These are phyloP conservation scores for Pleurozium schreberi DNA, from an alignment of 225 moss, liverwort and hornwort genomes.

Conservation along the genomic window DNA sequence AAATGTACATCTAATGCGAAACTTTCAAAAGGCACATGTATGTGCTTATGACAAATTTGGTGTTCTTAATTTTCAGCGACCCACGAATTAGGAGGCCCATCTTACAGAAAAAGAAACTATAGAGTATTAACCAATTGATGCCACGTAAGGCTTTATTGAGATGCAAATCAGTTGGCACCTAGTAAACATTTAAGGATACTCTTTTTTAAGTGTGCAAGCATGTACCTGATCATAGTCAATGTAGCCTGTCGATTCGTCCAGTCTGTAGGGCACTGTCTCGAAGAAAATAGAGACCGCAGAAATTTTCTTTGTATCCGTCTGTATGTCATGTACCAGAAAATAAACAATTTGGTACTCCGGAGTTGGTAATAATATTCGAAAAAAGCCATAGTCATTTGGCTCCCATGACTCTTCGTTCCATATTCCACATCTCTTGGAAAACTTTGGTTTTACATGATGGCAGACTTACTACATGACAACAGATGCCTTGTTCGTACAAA, in stretches of 20 bases:
- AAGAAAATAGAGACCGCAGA: conserved; percentile 95
- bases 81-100: neutral
- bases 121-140: neutral
- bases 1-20: neutral
- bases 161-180: neutral
- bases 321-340: neutral
- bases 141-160: neutral
- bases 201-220: neutral
- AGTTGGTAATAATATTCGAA: neutral
- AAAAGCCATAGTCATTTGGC: too few relatives aligned
- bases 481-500: neutral
- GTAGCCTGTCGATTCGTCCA: conserved; percentile 76
- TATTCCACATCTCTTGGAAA: neutral
- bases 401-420: neutral
- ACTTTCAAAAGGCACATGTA: neutral
- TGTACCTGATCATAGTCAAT: conserved; percentile 70
- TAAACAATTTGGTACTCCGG: too few relatives aligned
- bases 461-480: neutral
- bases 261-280: conserved; percentile 90
- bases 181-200: neutral
- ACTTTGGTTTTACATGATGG: neutral
- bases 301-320: conserved; percentile 98
- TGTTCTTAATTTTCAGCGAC: neutral
- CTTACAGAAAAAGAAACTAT: neutral
- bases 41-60: neutral